A percentile compares a stretch with the other conserved stretches of the same genome.
Conservation (phyloP, 2,329 filamentous ascomycete species). For the Aureobasidium sp. region DNA sequence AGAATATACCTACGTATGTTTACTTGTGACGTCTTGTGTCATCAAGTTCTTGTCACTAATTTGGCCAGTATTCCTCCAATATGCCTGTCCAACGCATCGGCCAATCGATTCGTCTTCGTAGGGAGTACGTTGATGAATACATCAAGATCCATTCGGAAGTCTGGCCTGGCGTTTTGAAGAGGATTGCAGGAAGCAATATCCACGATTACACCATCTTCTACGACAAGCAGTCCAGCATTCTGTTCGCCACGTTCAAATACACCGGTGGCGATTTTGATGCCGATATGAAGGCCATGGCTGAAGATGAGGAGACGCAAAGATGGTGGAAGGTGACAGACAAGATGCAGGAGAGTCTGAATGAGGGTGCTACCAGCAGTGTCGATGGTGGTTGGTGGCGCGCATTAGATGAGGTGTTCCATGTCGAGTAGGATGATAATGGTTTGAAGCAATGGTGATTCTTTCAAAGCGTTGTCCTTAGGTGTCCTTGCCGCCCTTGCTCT, state of each 20-base stretch:
- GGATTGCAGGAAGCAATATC: conserved; percentile 69
- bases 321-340: conserved; percentile 78
- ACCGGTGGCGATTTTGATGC: conserved; percentile 62
- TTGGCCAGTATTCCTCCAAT: not conserved
- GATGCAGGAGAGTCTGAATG: conserved; percentile 56
- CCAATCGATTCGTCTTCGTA: conserved; percentile 65
- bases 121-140: conserved; percentile 58
- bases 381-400: conserved; percentile 58
- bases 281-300: conserved; percentile 69
- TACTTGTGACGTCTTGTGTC: not conserved
- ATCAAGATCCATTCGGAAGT: conserved; percentile 65
- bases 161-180: conserved; percentile 68
- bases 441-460: not conserved
- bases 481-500: conserved; percentile 18
- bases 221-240: conserved; percentile 51
- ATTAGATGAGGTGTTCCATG: conserved; percentile 61
- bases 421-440: conserved; percentile 28
- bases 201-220: conserved; percentile 68
- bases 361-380: conserved; percentile 50
- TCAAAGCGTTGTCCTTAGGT: not conserved
- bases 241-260: conserved; percentile 74
- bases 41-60: not conserved
- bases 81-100: conserved; percentile 43
- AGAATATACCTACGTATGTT: conserved; percentile 2
- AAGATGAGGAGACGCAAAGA: conserved; percentile 62